These are phyloP conservation scores for Rhizopus arrhizus DNA, from an alignment of 371 early-diverging fungal species.

Conservation along the genomic window DNA sequence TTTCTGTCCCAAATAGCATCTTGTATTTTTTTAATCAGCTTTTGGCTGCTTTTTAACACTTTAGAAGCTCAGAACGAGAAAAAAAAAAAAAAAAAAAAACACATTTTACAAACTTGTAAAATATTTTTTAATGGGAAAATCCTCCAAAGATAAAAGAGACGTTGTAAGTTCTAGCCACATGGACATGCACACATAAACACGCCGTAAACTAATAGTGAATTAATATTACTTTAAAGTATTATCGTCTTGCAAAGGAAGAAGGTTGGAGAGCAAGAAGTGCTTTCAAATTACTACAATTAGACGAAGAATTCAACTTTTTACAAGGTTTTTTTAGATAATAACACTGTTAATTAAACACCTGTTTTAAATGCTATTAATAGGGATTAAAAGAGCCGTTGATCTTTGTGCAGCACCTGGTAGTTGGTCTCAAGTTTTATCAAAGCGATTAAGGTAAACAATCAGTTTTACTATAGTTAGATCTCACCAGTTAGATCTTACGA, in stretches of 20 bases:
- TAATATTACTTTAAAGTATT: constrained; percentile 60
- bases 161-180: constrained; percentile 48
- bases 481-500: neutral
- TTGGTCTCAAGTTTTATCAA: constrained; percentile 97
- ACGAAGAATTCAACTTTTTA: constrained; percentile 69
- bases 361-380: constrained; percentile 30
- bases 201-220: neutral
- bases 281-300: constrained; percentile 93
- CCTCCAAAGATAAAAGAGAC: constrained; percentile 95
- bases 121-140: constrained; percentile 68
- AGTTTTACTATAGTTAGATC: neutral
- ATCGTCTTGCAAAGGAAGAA: constrained; percentile 95
- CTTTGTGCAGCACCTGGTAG: constrained; percentile 99
- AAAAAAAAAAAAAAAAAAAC: no score
- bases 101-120: neutral
- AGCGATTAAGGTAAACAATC: constrained; percentile 39
- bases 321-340: constrained; percentile 45
- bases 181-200: neutral
- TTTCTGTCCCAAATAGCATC: no score
- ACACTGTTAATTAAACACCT: neutral
- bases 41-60: no score
- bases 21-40: no score
- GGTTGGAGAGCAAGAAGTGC: constrained; percentile 98
- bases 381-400: constrained; percentile 93
- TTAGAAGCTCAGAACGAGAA: no score